Evolutionary conservation across 139 green algal genomes (phyloP), one percentile per base, ranked within the genome.

Genomic region (Micractinium sp.): DNA sequence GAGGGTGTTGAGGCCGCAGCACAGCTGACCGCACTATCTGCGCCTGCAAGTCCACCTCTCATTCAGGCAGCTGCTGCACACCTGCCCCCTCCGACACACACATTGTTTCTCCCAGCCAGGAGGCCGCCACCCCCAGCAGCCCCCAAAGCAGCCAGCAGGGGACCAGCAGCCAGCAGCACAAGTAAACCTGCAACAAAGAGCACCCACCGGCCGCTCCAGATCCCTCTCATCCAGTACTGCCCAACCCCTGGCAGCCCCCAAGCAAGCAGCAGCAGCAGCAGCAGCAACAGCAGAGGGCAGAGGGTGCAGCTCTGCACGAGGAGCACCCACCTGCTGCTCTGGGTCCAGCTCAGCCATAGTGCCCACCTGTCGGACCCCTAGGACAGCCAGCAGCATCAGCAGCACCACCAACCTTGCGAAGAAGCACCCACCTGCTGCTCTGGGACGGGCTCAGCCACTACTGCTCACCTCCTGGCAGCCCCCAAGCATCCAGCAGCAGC

Each of bases 221-320:
- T 25, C 47, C 47, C 7, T 56, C 47, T 56, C 47, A 56, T 5
- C 47, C 47, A 56, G 5, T 9, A 56, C 47, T 56, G 47, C 47
- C 47, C 47, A 56, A 5, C 47, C 9, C n/a, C n/a, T n/a, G 91
- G 89, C 27, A 84, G 87, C 86, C 36, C 56, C 81, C 90, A 94
- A 61, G 27, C 84, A 90, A 0, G 66, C 85, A 86, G 80, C 81
- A 74, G 13, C 25, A 33, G 15, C 66, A 63, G 14, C 31, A 81
- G 61, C 53, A 5, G 38, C 66, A 27, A 74, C 81, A 87, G 75
- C 77, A n/a, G 27, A 19, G 53, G 23, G 67, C 27, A 35, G 23
- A 12, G 29, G n/a, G n/a, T n/a, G n/a, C n/a, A n/a, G n/a, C n/a
- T n/a, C n/a, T n/a, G n/a, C n/a, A n/a, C n/a, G n/a, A n/a, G 63